Conservation (phyloP, 2,329 filamentous ascomycete genomes). For the Calonectria pseudoreteaudii region DNA sequence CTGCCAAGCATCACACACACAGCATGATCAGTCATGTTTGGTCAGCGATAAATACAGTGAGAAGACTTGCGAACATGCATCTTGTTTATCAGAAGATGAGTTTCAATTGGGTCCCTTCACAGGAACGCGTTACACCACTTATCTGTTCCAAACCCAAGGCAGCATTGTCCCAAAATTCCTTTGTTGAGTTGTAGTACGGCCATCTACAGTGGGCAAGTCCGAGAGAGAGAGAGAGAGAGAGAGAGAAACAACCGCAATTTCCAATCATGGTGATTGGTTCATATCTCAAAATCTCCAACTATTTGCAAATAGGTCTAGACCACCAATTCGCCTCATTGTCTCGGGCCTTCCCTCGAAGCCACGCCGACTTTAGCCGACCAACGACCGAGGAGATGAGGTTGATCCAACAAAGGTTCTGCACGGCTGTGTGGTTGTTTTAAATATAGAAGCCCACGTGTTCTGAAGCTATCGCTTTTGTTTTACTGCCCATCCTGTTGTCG, state of each 20-base stretch:
- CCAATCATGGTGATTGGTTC: not conserved
- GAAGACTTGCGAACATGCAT: not conserved
- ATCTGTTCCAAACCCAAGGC: not conserved
- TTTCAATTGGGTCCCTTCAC: not conserved
- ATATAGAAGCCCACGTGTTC: not conserved
- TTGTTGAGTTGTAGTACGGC: not conserved
- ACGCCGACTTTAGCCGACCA: not conserved
- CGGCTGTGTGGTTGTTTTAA: not conserved
- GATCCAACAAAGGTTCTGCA: not conserved
- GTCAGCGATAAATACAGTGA: not conserved
- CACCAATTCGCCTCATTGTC: not conserved
- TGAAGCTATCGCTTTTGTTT: not conserved
- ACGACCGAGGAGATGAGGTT: not conserved
- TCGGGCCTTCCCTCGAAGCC: conserved; percentile 1
- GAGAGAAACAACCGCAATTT: not conserved
- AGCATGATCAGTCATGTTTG: not conserved
- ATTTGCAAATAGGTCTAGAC: not conserved
- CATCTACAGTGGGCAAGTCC: too few species aligned
- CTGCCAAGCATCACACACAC: not conserved
- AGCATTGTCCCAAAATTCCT: not conserved
- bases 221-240: too few species aligned
- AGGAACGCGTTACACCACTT: not conserved
- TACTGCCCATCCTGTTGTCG: not conserved
- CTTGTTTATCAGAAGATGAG: not conserved
- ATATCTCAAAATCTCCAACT: not conserved